These are phyloP conservation scores for Amaranthus tricolor DNA, from an alignment of 179 eudicot species.

Conservation along the genomic window DNA sequence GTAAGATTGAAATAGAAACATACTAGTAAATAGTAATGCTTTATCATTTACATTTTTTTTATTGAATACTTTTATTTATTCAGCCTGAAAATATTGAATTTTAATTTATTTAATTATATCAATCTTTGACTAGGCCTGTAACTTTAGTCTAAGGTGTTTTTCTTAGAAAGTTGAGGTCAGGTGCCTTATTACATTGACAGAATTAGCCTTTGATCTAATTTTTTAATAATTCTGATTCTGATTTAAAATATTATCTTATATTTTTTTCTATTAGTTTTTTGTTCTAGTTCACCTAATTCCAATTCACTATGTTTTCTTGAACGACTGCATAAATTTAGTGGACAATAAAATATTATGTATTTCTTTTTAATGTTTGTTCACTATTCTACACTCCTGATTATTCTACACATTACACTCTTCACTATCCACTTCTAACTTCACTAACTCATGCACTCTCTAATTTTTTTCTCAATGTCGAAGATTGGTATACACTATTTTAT, in stretches of 20 bases:
- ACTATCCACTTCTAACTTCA: no score
- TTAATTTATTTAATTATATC: background rate
- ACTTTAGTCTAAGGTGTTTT: slow-evolving; percentile 44
- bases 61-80: background rate
- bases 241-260: background rate
- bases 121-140: slow-evolving; percentile 42
- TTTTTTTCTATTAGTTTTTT: background rate
- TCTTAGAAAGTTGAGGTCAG: slow-evolving; percentile 40
- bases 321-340: no score
- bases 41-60: background rate
- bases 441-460: no score
- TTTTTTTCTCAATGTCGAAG: no score
- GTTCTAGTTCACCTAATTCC: no score
- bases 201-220: slow-evolving; percentile 5
- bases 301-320: no score
- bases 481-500: no score
- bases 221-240: background rate
- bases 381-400: no score
- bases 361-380: no score
- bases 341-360: no score
- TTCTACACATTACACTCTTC: no score
- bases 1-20: slow-evolving; percentile 7
- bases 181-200: slow-evolving; percentile 13
- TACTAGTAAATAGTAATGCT: no score
- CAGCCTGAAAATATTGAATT: background rate